These are phyloP conservation scores for Amniculicola lignicola DNA, from an alignment of 495 filamentous ascomycete genomes.

Conservation along the genomic window DNA sequence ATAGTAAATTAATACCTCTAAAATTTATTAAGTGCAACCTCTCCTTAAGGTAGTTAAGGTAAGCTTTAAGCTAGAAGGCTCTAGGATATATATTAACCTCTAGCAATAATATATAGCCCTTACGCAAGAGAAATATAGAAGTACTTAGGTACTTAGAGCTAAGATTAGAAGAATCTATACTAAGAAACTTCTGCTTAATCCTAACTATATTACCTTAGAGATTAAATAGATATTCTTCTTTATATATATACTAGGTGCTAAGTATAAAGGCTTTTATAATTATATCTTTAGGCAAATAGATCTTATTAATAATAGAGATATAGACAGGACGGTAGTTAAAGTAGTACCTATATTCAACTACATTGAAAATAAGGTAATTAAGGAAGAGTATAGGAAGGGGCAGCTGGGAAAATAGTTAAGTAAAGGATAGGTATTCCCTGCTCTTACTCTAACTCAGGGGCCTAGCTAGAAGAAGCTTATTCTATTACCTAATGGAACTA, in stretches of 20 bases:
- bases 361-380: conserved; percentile 1
- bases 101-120: not conserved
- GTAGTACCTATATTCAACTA: conserved; percentile 5
- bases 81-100: too few species aligned
- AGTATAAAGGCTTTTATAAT: conserved; percentile 4
- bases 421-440: not conserved
- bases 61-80: too few species aligned
- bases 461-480: not conserved
- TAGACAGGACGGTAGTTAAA: conserved; percentile 1
- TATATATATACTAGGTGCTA: not conserved
- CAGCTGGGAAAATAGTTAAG: not conserved
- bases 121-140: not conserved
- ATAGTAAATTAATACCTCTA: too few species aligned
- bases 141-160: not conserved
- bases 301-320: conserved; percentile 1
- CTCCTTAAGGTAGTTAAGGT: too few species aligned
- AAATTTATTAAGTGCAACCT: too few species aligned
- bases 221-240: conserved; percentile 1
- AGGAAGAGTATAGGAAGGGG: not conserved
- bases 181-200: not conserved
- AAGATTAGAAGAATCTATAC: not conserved
- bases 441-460: too few species aligned
- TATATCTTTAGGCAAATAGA: conserved; percentile 8
- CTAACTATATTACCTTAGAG: not conserved
- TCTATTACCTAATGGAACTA: not conserved